Percentiles rank a stretch among this genome's conserved stretches.
phyloP scores from a whole-genome alignment of 306 rosid species.

The Oxytropis ochrocephala region DNA sequence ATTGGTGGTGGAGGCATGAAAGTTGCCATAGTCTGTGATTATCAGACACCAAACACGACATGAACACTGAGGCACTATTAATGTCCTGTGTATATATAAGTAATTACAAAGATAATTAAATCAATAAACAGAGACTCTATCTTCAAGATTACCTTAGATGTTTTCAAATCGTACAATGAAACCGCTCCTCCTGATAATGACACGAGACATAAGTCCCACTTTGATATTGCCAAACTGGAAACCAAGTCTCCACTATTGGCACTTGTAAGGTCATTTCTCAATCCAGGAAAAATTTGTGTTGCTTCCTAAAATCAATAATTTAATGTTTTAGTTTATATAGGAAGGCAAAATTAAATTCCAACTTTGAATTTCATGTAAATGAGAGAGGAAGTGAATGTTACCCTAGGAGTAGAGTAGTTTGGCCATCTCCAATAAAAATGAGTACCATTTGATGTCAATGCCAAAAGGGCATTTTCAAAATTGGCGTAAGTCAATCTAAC shows the following conservation, averaged over 20 bases:
- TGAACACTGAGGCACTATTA: too few species aligned
- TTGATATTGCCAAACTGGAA: background rate
- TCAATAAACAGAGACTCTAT: background rate
- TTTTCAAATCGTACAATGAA: background rate
- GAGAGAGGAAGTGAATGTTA: background rate
- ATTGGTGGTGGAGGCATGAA: constrained; percentile 30
- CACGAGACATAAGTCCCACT: background rate
- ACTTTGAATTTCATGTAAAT: background rate
- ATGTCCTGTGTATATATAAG: too few species aligned
- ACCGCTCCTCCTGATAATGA: constrained; percentile 16
- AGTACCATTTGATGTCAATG: constrained; percentile 7
- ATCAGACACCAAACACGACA: background rate
- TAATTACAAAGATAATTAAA: too few species aligned
- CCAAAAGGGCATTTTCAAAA: background rate
- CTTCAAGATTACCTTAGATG: background rate
- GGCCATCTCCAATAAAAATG: constrained; percentile 11
- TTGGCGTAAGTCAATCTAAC: background rate
- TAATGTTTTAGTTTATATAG: too few species aligned
- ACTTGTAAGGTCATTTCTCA: background rate
- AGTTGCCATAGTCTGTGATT: constrained; percentile 8
- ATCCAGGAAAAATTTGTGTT: background rate
- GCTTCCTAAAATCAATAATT: background rate
- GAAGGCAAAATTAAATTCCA: background rate
- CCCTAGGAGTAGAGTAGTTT: background rate
- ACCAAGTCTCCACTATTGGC: background rate